These are phyloP conservation scores for Pyrenula massariospora DNA, from an alignment of 495 filamentous ascomycete genomes.

Conservation along the genomic window DNA sequence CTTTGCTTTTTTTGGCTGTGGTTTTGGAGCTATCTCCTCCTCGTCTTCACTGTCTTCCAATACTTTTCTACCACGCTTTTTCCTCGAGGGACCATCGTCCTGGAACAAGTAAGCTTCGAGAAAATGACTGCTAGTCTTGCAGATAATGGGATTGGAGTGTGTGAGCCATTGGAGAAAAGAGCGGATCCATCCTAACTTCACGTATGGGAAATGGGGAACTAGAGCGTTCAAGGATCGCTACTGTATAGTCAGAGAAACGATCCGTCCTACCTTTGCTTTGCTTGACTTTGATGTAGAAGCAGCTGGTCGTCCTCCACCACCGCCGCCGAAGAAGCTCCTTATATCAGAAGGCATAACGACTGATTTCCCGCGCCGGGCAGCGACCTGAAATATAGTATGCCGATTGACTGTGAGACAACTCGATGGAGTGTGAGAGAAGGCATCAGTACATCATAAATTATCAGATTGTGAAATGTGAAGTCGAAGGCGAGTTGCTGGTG, in stretches of 20 bases:
- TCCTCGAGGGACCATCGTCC: slow-evolving; percentile 23
- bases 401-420: too few species aligned
- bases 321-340: slow-evolving; percentile 61
- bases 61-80: slow-evolving; percentile 49
- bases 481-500: not conserved
- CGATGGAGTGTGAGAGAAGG: too few species aligned
- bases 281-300: slow-evolving; percentile 34
- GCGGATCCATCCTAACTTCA: too few species aligned
- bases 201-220: too few species aligned
- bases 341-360: slow-evolving; percentile 63
- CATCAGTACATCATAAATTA: not conserved
- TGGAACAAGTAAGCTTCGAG: slow-evolving; percentile 5
- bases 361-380: too few species aligned
- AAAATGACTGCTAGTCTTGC: too few species aligned
- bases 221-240: too few species aligned
- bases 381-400: too few species aligned
- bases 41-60: slow-evolving; percentile 71
- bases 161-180: too few species aligned
- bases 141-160: too few species aligned
- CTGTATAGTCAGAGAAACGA: too few species aligned
- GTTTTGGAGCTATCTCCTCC: slow-evolving; percentile 28
- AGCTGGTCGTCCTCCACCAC: slow-evolving; percentile 6
- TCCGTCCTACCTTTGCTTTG: slow-evolving; percentile 24
- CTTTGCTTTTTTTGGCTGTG: slow-evolving; percentile 8
- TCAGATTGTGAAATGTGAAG: not conserved